A percentile compares a stretch with the other conserved stretches of the same genome.
phyloP scores from a whole-genome alignment of 2,329 filamentous ascomycete species.

The Zymoseptoria pseudotritici region DNA sequence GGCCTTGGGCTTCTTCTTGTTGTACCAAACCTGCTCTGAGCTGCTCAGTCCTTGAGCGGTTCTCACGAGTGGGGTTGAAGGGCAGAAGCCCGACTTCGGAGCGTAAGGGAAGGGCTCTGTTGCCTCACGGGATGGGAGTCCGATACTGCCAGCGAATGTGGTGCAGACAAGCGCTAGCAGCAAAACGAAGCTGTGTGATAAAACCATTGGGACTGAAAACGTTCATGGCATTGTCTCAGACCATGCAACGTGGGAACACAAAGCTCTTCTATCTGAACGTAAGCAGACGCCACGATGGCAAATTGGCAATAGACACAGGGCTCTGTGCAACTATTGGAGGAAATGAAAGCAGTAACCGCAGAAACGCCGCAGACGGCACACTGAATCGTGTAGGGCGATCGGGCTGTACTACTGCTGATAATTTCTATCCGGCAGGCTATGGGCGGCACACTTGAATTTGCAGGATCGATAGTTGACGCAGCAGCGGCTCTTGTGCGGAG shows the following conservation, averaged over 20 bases:
- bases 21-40: neutral
- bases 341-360: neutral
- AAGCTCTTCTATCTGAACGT: neutral
- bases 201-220: neutral
- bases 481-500: too few relatives aligned
- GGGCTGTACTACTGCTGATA: neutral
- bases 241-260: too few relatives aligned
- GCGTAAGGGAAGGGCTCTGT: neutral
- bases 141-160: neutral
- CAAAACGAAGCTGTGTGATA: neutral
- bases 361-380: neutral
- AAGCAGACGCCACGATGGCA: neutral
- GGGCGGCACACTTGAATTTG: too few relatives aligned
- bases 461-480: too few relatives aligned
- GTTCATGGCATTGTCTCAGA: neutral
- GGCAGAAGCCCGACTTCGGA: neutral
- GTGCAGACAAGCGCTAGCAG: neutral
- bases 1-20: constrained; percentile 25
- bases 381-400: neutral
- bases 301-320: neutral
- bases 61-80: neutral
- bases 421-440: too few relatives aligned
- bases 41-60: neutral
- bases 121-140: neutral
- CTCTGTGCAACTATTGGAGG: neutral